These are phyloP conservation scores for Pyrenochaeta sp. DNA, from an alignment of 2,329 filamentous ascomycete genomes.

Conservation along the genomic window DNA sequence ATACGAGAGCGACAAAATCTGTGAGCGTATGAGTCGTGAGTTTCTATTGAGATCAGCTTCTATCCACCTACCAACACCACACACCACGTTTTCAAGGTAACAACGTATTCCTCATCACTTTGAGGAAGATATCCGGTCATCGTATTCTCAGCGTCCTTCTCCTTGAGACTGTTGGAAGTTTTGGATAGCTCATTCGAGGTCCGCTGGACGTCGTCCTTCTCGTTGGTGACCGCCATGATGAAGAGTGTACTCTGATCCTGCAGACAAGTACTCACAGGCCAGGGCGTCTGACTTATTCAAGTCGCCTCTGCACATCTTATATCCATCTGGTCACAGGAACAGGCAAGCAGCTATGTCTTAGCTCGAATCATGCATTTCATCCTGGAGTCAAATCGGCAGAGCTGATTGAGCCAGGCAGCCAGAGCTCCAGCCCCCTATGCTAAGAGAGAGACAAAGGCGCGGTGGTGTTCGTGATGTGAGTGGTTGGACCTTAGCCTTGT, in stretches of 20 bases:
- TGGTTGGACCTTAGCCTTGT: neutral
- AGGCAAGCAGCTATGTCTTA: neutral
- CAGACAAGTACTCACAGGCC: neutral
- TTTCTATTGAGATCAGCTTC: neutral
- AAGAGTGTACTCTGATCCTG: neutral
- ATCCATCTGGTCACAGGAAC: constrained; percentile 1
- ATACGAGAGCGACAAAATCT: constrained; percentile 49
- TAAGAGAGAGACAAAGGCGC: neutral
- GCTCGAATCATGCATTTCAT: neutral
- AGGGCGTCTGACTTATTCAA: neutral
- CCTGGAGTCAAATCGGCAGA: constrained; percentile 2
- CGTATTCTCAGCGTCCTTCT: constrained; percentile 20
- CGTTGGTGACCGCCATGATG: constrained; percentile 5
- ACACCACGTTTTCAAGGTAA: constrained; percentile 54
- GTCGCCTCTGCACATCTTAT: constrained; percentile 5
- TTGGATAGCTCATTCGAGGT: constrained; percentile 14
- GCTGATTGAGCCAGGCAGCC: constrained; percentile 1
- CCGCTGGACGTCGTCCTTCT: constrained; percentile 11
- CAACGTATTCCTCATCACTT: constrained; percentile 49
- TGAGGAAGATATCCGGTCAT: constrained; percentile 33
- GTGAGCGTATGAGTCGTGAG: neutral
- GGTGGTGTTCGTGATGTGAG: neutral
- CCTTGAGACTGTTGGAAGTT: constrained; percentile 17
- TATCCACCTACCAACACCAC: constrained; percentile 38
- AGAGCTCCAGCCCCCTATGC: neutral